A percentile compares a stretch with the other conserved stretches of the same genome.
phyloP scores from a whole-genome alignment of 345 rosid species.

The Luvunga scandens region DNA sequence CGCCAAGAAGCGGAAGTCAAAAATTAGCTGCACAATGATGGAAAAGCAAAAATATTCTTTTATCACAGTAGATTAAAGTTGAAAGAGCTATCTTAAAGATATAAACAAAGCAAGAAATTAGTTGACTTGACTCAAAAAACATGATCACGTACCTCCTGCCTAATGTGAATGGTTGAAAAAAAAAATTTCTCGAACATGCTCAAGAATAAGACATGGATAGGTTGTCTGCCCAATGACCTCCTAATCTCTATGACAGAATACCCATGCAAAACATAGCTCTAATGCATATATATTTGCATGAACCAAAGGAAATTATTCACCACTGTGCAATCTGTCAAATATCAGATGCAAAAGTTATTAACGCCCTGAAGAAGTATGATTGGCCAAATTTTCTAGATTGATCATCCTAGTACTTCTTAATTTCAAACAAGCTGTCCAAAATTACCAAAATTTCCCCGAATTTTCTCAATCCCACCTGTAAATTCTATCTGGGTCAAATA shows the following conservation, averaged over 20 bases:
- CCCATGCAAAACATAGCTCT: background rate
- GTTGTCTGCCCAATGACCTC: background rate
- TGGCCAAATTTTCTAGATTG: background rate
- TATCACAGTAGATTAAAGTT: background rate
- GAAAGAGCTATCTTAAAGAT: background rate
- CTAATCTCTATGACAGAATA: background rate
- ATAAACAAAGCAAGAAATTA: background rate
- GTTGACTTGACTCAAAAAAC: background rate
- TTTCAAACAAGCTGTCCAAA: background rate
- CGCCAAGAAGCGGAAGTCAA: constrained; percentile 89
- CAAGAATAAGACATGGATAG: background rate
- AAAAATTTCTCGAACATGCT: background rate
- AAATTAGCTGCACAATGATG: constrained; percentile 53
- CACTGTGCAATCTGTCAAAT: background rate
- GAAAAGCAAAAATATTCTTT: background rate
- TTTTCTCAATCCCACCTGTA: background rate
- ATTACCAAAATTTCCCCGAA: background rate
- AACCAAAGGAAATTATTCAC: background rate
- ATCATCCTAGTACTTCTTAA: background rate
- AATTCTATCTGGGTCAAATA: background rate
- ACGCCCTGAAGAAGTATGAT: background rate
- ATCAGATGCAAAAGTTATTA: background rate
- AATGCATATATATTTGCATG: background rate
- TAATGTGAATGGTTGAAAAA: background rate
- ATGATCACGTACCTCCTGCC: background rate